Percentiles rank a stretch among this genome's conserved stretches.
Evolutionary conservation across 306 rosid species (phyloP).

Genomic region (Rubus idaeus): DNA sequence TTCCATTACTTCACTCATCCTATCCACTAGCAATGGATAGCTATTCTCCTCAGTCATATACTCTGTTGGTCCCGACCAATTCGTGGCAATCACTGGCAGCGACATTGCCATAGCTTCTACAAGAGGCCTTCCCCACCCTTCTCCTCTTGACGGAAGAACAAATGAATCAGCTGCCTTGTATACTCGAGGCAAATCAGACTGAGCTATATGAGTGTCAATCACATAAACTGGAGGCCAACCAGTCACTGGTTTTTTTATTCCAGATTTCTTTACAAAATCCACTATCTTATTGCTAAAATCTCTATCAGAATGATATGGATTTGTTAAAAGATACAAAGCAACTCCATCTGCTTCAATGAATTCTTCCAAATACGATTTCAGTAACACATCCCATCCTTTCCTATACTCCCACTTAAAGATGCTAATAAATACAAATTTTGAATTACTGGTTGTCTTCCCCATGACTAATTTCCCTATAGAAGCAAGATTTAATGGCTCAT

Average conservation of each 20-base stretch:
- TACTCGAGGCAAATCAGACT: slow-evolving; percentile 55
- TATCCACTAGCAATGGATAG: slow-evolving; percentile 60
- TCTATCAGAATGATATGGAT: slow-evolving; percentile 74
- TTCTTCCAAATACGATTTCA: slow-evolving; percentile 64
- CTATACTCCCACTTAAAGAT: slow-evolving; percentile 87
- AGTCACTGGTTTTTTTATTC: slow-evolving; percentile 39
- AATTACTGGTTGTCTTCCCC: slow-evolving; percentile 29
- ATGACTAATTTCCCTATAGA: slow-evolving; percentile 43
- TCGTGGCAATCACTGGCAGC: slow-evolving; percentile 70
- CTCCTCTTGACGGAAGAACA: slow-evolving; percentile 86
- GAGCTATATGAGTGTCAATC: slow-evolving; percentile 68
- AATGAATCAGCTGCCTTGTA: slow-evolving; percentile 78
- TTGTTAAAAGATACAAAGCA: slow-evolving; percentile 62
- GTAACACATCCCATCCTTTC: slow-evolving; percentile 89
- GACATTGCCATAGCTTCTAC: slow-evolving; percentile 95
- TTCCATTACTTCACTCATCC: slow-evolving; percentile 67
- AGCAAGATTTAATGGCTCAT: slow-evolving; percentile 53
- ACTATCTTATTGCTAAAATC: slow-evolving; percentile 73
- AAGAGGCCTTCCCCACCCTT: slow-evolving; percentile 90
- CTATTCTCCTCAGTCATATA: slow-evolving; percentile 67
- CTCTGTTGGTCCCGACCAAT: slow-evolving; percentile 92
- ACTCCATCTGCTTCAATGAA: slow-evolving; percentile 55
- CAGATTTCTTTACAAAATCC: slow-evolving; percentile 61
- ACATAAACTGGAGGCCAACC: slow-evolving; percentile 77
- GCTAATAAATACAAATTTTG: slow-evolving; percentile 59